A percentile compares a stretch with the other conserved stretches of the same genome.
Evolutionary conservation across 257 asterid genomes (phyloP).

Genomic region (Solanum rostratum): DNA sequence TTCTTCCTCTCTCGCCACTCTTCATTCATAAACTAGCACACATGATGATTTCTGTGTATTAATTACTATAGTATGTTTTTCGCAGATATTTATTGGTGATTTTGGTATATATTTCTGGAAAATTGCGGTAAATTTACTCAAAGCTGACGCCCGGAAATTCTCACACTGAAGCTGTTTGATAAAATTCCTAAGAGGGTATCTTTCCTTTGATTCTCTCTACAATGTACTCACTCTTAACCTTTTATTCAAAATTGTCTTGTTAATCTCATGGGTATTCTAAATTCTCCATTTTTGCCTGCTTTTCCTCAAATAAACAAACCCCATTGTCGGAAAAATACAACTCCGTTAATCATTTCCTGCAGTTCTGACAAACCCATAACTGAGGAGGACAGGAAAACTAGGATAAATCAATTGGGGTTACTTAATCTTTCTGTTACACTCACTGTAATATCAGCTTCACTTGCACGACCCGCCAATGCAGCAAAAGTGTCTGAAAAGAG

Average conservation of each 20-base stretch:
- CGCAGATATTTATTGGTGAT: not conserved
- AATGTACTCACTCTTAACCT: not conserved
- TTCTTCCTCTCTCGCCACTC: not conserved
- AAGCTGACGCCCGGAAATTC: not conserved
- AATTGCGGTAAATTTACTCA: not conserved
- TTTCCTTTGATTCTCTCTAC: not conserved
- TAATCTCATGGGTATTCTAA: conserved; percentile 13
- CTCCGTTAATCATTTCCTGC: conserved; percentile 25
- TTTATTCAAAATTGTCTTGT: conserved; percentile 15
- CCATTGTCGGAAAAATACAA: conserved; percentile 18
- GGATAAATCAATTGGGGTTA: conserved; percentile 23
- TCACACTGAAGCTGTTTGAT: not conserved
- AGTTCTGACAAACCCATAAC: conserved; percentile 5
- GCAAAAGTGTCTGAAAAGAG: conserved; percentile 61
- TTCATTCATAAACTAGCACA: not conserved
- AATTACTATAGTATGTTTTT: too few species aligned
- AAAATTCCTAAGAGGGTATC: not conserved
- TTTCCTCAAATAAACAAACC: conserved; percentile 9
- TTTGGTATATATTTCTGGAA: not conserved
- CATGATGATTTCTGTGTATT: not conserved
- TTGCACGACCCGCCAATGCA: conserved; percentile 50
- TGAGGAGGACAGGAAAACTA: conserved; percentile 24
- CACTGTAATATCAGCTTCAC: conserved; percentile 59
- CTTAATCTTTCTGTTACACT: conserved; percentile 52
- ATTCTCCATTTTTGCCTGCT: conserved; percentile 32